Evolutionary conservation across 129 eudicot genomes (phyloP).

Genomic region (Lonicera japonica): DNA sequence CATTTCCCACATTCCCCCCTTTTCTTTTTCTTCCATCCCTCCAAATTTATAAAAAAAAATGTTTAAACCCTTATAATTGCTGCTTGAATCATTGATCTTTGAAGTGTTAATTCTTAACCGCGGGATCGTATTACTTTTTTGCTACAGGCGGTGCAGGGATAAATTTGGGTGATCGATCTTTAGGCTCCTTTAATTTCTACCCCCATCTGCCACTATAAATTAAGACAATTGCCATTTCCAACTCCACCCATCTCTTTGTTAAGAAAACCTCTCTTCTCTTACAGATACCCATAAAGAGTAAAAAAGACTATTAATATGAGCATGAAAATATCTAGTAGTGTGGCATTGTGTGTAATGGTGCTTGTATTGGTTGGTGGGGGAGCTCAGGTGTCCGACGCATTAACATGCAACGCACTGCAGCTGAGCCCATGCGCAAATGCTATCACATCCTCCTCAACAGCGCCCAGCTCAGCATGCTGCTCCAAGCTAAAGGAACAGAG

Average conservation of each 20-base stretch:
- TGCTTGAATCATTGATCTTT: too few species aligned
- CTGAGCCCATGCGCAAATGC: conserved; percentile 44
- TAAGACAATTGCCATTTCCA: neutral
- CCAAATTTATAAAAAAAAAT: too few species aligned
- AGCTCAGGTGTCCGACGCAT: conserved; percentile 17
- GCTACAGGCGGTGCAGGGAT: too few species aligned
- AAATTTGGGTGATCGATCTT: neutral
- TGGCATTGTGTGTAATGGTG: neutral
- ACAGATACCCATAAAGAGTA: too few species aligned
- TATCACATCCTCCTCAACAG: conserved; percentile 17
- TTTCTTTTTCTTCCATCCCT: too few species aligned
- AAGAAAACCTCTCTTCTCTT: neutral
- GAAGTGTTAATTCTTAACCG: too few species aligned
- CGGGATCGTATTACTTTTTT: too few species aligned
- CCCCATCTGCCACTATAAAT: neutral
- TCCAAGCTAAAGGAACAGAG: conserved; percentile 33
- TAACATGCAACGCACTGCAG: conserved; percentile 36
- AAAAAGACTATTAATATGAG: too few species aligned
- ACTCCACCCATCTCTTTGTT: neutral
- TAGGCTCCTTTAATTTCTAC: neutral
- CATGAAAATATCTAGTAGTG: neutral
- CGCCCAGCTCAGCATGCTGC: conserved; percentile 27
- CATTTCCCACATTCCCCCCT: too few species aligned
- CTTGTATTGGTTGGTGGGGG: conserved; percentile 9
- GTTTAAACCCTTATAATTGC: too few species aligned